phyloP scores from a whole-genome alignment of 2,329 filamentous ascomycete genomes.

The Proliferodiscus dingleyae region DNA sequence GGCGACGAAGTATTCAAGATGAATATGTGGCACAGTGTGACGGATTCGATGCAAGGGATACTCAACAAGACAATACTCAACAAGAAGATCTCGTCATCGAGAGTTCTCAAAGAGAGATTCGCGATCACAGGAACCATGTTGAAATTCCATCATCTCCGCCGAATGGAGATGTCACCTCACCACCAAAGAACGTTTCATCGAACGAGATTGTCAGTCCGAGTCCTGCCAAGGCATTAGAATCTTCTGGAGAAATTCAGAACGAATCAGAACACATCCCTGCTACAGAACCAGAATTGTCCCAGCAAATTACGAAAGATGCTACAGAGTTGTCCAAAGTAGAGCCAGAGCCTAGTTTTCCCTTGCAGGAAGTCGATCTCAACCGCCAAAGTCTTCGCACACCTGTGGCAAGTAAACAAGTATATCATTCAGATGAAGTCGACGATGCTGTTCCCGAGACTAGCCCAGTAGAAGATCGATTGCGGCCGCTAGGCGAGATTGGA shows the following conservation, averaged over 20 bases:
- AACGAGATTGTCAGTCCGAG: not conserved
- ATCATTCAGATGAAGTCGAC: constrained; percentile 9
- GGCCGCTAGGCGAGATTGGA: constrained; percentile 26
- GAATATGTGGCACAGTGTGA: constrained; percentile 26
- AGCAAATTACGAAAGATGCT: not conserved
- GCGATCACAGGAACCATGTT: not conserved
- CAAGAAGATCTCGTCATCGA: constrained; percentile 24
- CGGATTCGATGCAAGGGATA: constrained; percentile 23
- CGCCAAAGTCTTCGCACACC: constrained; percentile 7
- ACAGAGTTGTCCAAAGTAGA: not conserved
- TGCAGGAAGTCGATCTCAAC: constrained; percentile 17
- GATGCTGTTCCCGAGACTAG: constrained; percentile 30
- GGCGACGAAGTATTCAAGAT: constrained; percentile 22
- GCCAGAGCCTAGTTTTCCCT: constrained; percentile 7
- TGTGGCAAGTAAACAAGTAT: constrained; percentile 2
- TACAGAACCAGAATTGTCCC: not conserved
- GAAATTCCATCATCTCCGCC: not conserved
- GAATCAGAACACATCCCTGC: constrained; percentile 3
- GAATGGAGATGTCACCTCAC: not conserved
- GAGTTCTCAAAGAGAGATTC: constrained; percentile 21
- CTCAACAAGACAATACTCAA: constrained; percentile 15
- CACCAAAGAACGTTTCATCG: not conserved
- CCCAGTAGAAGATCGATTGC: constrained; percentile 18
- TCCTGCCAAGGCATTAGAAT: not conserved
- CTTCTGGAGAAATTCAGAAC: not conserved